Evolutionary conservation across 257 asterid genomes (phyloP).

Genomic region (Coffea eugenioides): DNA sequence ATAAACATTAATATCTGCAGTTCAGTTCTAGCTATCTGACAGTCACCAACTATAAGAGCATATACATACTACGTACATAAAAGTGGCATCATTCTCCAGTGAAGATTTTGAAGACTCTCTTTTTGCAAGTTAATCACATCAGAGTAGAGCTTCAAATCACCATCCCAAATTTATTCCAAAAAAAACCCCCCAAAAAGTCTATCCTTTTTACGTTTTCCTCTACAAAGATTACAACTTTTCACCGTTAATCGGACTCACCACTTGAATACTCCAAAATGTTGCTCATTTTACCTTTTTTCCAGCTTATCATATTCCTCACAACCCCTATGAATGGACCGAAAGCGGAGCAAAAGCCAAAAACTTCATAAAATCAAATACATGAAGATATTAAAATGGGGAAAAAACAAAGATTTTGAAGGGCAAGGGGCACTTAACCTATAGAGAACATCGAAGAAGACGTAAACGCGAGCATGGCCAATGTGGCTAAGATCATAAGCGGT

Average conservation of each 20-base stretch:
- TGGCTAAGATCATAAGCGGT: constrained; percentile 98
- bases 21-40: neutral
- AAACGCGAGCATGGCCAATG: constrained; percentile 97
- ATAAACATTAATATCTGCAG: neutral
- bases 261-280: neutral
- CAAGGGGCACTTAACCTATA: constrained; percentile 46
- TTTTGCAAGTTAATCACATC: constrained; percentile 1
- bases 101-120: neutral
- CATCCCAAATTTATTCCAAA: neutral
- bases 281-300: neutral
- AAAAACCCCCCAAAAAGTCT: neutral
- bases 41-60: neutral
- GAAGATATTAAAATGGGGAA: neutral
- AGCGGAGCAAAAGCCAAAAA: neutral
- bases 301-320: neutral
- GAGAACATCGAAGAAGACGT: constrained; percentile 85
- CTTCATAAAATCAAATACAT: neutral
- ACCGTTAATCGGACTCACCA: neutral
- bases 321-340: neutral
- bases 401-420: neutral
- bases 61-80: neutral
- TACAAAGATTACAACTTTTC: neutral
- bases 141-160: neutral
- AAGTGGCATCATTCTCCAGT: neutral
- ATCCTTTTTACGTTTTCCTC: neutral